Evolutionary conservation across 2,329 filamentous ascomycete species (phyloP).

Genomic region (Allantophomopsis cytisporea): DNA sequence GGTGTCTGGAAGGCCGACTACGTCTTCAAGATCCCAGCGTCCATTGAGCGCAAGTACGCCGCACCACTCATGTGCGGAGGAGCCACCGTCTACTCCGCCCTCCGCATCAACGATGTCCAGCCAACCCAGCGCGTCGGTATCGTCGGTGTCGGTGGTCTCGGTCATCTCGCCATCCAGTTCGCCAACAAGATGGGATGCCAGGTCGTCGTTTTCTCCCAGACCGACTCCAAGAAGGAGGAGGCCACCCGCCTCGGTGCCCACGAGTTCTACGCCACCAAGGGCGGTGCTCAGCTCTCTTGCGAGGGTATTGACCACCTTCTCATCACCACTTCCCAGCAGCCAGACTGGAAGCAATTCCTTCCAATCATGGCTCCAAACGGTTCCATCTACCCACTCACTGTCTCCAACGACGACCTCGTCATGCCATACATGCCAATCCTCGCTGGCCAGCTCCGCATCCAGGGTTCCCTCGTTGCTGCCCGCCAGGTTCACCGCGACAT

Average conservation of each 20-base stretch:
- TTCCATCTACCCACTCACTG: slow-evolving; percentile 50
- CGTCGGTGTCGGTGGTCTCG: slow-evolving; percentile 46
- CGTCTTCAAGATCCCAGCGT: slow-evolving; percentile 23
- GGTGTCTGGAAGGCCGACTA: slow-evolving; percentile 24
- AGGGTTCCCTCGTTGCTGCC: slow-evolving; percentile 15
- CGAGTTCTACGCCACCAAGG: slow-evolving; percentile 44
- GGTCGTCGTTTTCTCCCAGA: slow-evolving; percentile 42
- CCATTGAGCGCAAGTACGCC: slow-evolving; percentile 23
- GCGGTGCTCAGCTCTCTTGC: slow-evolving; percentile 12
- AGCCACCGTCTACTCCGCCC: slow-evolving; percentile 24
- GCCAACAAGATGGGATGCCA: slow-evolving; percentile 48
- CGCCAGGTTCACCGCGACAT: slow-evolving; percentile 36
- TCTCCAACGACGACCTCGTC: slow-evolving; percentile 31
- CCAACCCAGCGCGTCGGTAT: slow-evolving; percentile 19
- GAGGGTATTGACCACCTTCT: slow-evolving; percentile 15
- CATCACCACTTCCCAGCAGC: slow-evolving; percentile 15
- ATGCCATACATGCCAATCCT: slow-evolving; percentile 17
- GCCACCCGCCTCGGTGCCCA: slow-evolving; percentile 42
- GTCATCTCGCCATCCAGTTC: slow-evolving; percentile 50
- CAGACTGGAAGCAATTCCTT: slow-evolving; percentile 53
- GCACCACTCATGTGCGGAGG: slow-evolving; percentile 32
- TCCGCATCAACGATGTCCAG: slow-evolving; percentile 21
- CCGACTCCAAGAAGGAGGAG: slow-evolving; percentile 50
- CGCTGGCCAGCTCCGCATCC: slow-evolving; percentile 11
- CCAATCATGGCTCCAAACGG: slow-evolving; percentile 43